These are phyloP conservation scores for Hericium rajendrae DNA, from an alignment of 768 basidiomycete genomes.

Conservation along the genomic window DNA sequence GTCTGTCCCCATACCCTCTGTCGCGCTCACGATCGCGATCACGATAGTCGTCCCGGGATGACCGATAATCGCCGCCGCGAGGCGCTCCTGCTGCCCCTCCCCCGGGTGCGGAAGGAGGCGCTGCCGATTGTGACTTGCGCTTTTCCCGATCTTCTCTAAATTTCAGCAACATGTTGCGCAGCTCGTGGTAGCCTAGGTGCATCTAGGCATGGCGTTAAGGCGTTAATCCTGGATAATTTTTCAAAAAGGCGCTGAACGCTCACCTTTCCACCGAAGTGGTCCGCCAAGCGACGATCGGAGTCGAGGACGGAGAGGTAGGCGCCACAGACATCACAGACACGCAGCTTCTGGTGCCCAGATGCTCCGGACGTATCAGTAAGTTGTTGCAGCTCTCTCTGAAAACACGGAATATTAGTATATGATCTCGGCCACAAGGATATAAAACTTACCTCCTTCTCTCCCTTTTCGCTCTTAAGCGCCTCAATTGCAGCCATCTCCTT, in stretches of 20 bases:
- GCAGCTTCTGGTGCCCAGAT: constrained; percentile 98
- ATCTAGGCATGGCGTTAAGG: constrained; percentile 46
- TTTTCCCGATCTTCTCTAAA: constrained; percentile 89
- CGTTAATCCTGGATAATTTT: not conserved
- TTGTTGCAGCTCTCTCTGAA: constrained; percentile 85
- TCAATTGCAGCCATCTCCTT: constrained; percentile 95
- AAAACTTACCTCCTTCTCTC: constrained; percentile 78
- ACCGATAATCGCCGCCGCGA: constrained; percentile 39
- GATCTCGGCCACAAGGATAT: not conserved
- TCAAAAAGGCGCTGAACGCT: constrained; percentile 19
- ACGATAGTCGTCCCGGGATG: constrained; percentile 52
- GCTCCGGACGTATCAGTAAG: constrained; percentile 97
- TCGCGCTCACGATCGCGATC: constrained; percentile 67
- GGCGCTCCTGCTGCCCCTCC: constrained; percentile 24
- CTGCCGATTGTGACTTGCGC: constrained; percentile 44
- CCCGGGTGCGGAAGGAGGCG: constrained; percentile 22
- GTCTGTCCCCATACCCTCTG: constrained; percentile 54
- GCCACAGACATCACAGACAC: constrained; percentile 99
- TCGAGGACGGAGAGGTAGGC: constrained; percentile 98
- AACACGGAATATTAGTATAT: not conserved
- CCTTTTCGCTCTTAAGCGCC: constrained; percentile 91
- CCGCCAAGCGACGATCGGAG: constrained; percentile 95
- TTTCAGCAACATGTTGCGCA: constrained; percentile 85
- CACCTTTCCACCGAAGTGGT: constrained; percentile 99
- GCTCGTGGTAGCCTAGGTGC: constrained; percentile 97